A percentile compares a stretch with the other conserved stretches of the same genome.
Evolutionary conservation across 106 monocot genomes (phyloP).

Genomic region (Allium sativum): DNA sequence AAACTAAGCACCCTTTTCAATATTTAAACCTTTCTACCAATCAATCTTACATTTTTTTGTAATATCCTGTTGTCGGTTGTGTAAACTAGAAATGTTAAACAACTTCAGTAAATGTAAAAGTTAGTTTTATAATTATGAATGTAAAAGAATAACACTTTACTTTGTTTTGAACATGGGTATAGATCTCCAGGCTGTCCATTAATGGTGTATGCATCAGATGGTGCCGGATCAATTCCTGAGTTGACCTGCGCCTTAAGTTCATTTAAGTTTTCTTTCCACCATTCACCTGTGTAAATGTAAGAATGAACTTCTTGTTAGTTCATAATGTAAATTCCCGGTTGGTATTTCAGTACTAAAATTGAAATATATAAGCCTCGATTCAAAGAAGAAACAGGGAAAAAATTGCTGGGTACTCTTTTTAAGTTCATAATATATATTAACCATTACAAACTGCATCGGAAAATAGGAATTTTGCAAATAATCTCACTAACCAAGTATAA

Average conservation of each 20-base stretch:
- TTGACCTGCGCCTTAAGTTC: not conserved
- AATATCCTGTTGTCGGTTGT: too few relatives aligned
- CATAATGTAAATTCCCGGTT: not conserved
- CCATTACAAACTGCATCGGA: not conserved
- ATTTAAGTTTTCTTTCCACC: slow-evolving; percentile 23
- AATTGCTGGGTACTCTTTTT: not conserved
- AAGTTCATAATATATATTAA: not conserved
- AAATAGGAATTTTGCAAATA: not conserved
- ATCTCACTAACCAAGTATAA: not conserved
- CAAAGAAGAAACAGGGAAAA: not conserved
- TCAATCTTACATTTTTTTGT: too few relatives aligned
- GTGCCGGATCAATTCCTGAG: slow-evolving; percentile 12
- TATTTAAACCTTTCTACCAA: too few relatives aligned
- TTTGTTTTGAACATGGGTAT: slow-evolving; percentile 20
- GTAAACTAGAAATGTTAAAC: too few relatives aligned
- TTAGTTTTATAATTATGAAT: not conserved
- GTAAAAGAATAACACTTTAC: not conserved
- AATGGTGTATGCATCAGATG: slow-evolving; percentile 38
- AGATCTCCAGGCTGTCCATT: slow-evolving; percentile 33
- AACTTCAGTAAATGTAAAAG: not conserved
- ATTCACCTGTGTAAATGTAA: slow-evolving; percentile 17
- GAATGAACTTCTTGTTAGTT: not conserved
- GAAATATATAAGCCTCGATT: not conserved
- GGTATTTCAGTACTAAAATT: not conserved
- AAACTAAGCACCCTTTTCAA: too few relatives aligned